Evolutionary conservation across 2,329 filamentous ascomycete species (phyloP).

Genomic region (Fusarium foetens): DNA sequence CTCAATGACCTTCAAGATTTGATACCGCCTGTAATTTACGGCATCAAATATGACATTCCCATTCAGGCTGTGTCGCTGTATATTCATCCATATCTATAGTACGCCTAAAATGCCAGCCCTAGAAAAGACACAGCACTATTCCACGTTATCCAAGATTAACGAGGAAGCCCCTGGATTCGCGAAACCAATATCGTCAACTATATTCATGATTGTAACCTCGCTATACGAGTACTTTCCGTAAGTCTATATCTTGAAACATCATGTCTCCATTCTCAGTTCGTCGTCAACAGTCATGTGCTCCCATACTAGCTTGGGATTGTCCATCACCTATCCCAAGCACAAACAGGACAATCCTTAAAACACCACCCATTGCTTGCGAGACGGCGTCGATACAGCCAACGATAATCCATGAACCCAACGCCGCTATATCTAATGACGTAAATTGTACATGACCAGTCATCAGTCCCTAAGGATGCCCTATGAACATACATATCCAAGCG

Average conservation of each 20-base stretch:
- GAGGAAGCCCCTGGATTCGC: neutral
- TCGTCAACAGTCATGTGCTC: conserved; percentile 34
- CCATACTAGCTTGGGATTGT: conserved; percentile 20
- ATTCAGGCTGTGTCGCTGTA: neutral
- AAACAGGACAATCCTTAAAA: conserved; percentile 26
- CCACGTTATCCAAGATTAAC: neutral
- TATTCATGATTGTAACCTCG: conserved; percentile 28
- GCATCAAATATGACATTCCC: neutral
- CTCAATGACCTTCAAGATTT: neutral
- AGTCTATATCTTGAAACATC: conserved; percentile 31
- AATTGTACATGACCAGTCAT: conserved; percentile 46
- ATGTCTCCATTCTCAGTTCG: conserved; percentile 25
- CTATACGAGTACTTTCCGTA: conserved; percentile 24
- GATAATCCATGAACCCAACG: conserved; percentile 47
- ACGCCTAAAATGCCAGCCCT: neutral
- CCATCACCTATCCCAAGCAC: conserved; percentile 31
- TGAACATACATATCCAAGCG: conserved; percentile 44
- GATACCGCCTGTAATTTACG: neutral
- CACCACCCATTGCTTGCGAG: conserved; percentile 37
- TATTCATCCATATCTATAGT: neutral
- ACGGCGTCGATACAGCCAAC: conserved; percentile 41
- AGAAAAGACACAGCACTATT: neutral
- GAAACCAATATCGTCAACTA: conserved; percentile 18
- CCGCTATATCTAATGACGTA: conserved; percentile 47
- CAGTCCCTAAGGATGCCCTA: conserved; percentile 38